Base-by-base conservation (phyloP, 495 filamentous ascomycete species). In the Aspergillus cavernicola region DNA sequence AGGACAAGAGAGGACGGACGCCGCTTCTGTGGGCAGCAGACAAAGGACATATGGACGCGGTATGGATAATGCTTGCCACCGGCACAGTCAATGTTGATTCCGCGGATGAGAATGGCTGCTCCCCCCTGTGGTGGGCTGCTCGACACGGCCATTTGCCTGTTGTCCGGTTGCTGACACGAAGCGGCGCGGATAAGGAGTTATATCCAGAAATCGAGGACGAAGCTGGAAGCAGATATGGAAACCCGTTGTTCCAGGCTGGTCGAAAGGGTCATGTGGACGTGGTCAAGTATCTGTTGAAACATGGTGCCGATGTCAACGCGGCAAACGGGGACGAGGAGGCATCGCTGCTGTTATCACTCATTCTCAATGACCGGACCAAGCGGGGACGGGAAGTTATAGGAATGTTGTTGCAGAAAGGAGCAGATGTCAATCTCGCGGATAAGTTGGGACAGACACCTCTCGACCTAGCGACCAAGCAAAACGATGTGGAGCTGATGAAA, bases 1-100 rank as follows among this genome's bases (percentile, higher is more conserved):
- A 40, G 24, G 56, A 58, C 52, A 42, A 49, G 23, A 42, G 47
- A 33, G 50, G 50, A 29, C 51, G 54, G 37, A 72, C 75, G 37
- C 68, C 73, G 29, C 56, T 80, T 16, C 60, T 63, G 16, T 68
- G 56, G 54, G 75, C 72, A 3, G 71, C 68, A 11, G 46, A 53
- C 37, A 58, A 59, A 22, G 73, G 68, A 2, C 59, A 74, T 36
- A 54, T 59, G 29, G 63, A 55, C 9, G 53, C 76, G 32, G 79
- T 62, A 4, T 57, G 53, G 29, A 19, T 67, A 41, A 59, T 70
- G 23, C 32, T 68, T 7, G 52, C 49, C 13, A 60, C 58, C 23
- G 53, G 53, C 13, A 61, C 51, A 24, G 62, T 67, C 12, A 50
- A 69, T 20, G 40, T 70, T 13, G 52, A 72, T 33, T 44, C 49